Conservation (phyloP, 306 rosid genomes). For the Quercus variabilis region DNA sequence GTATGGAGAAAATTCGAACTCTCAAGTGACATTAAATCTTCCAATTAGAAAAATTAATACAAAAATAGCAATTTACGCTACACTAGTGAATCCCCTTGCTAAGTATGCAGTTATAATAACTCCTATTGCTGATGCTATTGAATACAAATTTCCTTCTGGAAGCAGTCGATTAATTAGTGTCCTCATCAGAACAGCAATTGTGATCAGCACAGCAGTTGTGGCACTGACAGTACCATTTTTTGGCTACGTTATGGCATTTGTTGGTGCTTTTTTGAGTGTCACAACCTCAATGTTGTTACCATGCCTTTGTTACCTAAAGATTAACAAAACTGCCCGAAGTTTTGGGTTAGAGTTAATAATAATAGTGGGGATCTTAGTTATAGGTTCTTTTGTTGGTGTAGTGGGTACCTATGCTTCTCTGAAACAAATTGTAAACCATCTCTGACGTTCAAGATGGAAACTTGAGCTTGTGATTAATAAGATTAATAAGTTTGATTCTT, state of each 20-base stretch:
- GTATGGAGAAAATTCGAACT: too few relatives aligned
- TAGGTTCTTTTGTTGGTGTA: slow-evolving; percentile 41
- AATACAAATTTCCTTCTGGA: slow-evolving; percentile 21
- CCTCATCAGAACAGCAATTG: slow-evolving; percentile 45
- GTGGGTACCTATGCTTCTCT: slow-evolving; percentile 48
- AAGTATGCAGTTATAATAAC: slow-evolving; percentile 56
- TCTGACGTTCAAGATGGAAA: slow-evolving; percentile 6
- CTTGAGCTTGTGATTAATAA: too few relatives aligned
- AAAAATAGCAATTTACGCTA: too few relatives aligned
- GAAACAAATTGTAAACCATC: slow-evolving; percentile 35
- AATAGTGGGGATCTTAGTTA: slow-evolving; percentile 36
- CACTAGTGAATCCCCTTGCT: too few relatives aligned
- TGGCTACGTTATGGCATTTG: slow-evolving; percentile 58
- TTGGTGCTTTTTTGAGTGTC: slow-evolving; percentile 53
- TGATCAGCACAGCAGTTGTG: slow-evolving; percentile 45
- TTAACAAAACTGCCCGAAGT: slow-evolving; percentile 33
- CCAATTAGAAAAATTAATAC: too few relatives aligned
- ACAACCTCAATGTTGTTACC: slow-evolving; percentile 49
- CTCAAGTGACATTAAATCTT: too few relatives aligned
- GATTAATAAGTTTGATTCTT: too few relatives aligned
- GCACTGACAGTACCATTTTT: slow-evolving; percentile 62
- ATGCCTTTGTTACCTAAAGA: slow-evolving; percentile 65
- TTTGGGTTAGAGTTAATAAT: slow-evolving; percentile 44
- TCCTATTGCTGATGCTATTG: slow-evolving; percentile 59
- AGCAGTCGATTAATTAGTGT: slow-evolving; percentile 17